Conservation (phyloP, 768 basidiomycete genomes). For the Naganishia antarctica region DNA sequence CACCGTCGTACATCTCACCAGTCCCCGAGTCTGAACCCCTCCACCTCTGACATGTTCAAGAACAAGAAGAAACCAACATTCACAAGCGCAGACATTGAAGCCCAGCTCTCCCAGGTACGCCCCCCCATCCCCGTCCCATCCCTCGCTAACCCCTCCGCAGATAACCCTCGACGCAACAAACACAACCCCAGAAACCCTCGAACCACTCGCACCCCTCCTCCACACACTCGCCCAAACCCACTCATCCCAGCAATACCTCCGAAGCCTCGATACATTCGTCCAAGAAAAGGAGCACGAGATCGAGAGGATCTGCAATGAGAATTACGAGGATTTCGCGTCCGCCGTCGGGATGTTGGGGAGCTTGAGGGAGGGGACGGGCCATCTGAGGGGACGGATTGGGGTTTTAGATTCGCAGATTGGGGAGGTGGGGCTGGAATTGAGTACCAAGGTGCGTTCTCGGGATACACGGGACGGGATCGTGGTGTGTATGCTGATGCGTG, state of each 20-base stretch:
- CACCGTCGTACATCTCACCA: not conserved
- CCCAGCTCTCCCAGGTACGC: slow-evolving; percentile 45
- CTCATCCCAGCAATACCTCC: slow-evolving; percentile 83
- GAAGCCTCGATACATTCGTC: slow-evolving; percentile 77
- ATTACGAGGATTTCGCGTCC: slow-evolving; percentile 93
- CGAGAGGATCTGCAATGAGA: slow-evolving; percentile 88
- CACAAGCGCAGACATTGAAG: slow-evolving; percentile 44
- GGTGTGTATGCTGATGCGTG: not conserved
- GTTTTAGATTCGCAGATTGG: slow-evolving; percentile 81
- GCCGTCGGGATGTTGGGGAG: slow-evolving; percentile 94
- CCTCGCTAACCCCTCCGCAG: not conserved
- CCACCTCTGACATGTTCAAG: slow-evolving; percentile 6
- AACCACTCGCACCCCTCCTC: slow-evolving; percentile 90
- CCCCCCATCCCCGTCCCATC: not conserved
- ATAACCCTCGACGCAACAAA: slow-evolving; percentile 16
- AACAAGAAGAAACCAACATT: slow-evolving; percentile 37
- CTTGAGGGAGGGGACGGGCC: slow-evolving; percentile 92
- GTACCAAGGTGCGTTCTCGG: slow-evolving; percentile 60
- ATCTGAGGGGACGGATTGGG: slow-evolving; percentile 84
- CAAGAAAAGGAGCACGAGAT: slow-evolving; percentile 94
- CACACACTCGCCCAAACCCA: slow-evolving; percentile 83
- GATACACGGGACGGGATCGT: too few species aligned
- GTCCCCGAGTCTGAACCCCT: not conserved
- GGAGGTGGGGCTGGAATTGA: slow-evolving; percentile 76
- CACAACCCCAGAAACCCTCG: slow-evolving; percentile 78